Evolutionary conservation across 2,329 filamentous ascomycete species (phyloP), one percentile per base, ranked within the genome.

Genomic region (Phialophora expanda): DNA sequence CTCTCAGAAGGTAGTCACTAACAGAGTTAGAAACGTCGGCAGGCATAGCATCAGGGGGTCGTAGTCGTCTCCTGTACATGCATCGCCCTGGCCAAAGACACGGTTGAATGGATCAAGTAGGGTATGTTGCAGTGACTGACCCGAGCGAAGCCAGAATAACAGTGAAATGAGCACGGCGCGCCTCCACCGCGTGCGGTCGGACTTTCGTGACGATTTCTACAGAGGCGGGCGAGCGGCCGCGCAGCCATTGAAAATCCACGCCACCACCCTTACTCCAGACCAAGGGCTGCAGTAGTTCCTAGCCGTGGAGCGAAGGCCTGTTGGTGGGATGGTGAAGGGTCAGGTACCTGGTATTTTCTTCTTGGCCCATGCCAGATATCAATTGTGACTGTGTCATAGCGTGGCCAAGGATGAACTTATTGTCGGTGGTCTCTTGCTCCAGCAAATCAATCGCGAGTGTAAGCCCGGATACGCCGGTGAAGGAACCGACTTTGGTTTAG

Each of bases 211-310:
- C 2, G 83, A 71, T 0, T 82, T 82, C 62, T 84, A 54, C 80
- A 80, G 5, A 84, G 72, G 3, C 77, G 76, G 14, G 77, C 77
- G 1, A 84, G 74, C 0, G 82, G 80, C 70, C 32, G 32, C 32
- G 1, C 78, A 79, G 1, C 84, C 30, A 30, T 69, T 0, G 80
- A 80, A 69, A 82, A 81, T 64, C 79, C 71, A 62, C 76, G 64
- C 14, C 84, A 80, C 63, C 88, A 75, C 70, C 87, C 85, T 56
- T 83, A 81, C 75, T 83, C 83, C 74, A 86, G 82, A 66, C 86
- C 86, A 68, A 88, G 75, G 53, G 81, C 78, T 17, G 83, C 83
- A 71, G 76, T 1, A 77, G 68, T 54, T 77, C 72, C 76, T 68
- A 54, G 54, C 62, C 59, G 61, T 67, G 71, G 0, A 64, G 51